Percentiles rank a stretch among this genome's conserved stretches.
Evolutionary conservation across 116 monocot genomes (phyloP).

Genomic region (Posidonia oceanica): DNA sequence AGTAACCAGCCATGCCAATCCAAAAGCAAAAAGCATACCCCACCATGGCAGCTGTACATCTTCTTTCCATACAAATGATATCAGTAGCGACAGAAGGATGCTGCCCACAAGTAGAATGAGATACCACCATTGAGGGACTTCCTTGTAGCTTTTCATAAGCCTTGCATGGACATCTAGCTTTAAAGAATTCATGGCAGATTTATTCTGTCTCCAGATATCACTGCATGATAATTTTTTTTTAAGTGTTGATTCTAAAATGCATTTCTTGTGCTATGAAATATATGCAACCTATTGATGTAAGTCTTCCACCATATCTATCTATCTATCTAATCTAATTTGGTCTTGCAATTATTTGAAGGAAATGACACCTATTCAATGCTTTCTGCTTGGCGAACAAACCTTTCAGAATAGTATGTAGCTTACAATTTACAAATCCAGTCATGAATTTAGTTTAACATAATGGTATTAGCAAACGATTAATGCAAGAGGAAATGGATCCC

Average conservation of each 20-base stretch:
- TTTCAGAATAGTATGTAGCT: no score
- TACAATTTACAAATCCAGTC: no score
- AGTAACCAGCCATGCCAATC: constrained; percentile 40
- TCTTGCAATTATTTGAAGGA: no score
- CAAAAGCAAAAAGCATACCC: constrained; percentile 55
- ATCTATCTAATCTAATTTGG: no score
- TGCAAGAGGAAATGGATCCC: no score
- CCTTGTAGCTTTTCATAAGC: constrained; percentile 55
- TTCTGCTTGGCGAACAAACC: no score
- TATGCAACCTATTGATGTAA: not conserved
- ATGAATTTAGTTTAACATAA: no score
- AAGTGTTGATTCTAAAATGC: not conserved
- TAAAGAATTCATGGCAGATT: constrained; percentile 24
- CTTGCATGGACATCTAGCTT: constrained; percentile 50
- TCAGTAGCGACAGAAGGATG: constrained; percentile 25
- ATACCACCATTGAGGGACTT: constrained; percentile 61
- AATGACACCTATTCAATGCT: no score
- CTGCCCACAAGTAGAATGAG: constrained; percentile 33
- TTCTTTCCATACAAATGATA: constrained; percentile 41
- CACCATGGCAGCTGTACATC: constrained; percentile 72
- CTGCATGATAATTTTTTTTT: constrained; percentile 3
- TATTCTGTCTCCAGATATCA: constrained; percentile 57
- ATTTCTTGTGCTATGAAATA: not conserved
- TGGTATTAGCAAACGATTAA: no score
- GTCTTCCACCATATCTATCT: not conserved